Conservation (phyloP, 1,139 yeast species). For the Blastobotrys arbuscula region DNA sequence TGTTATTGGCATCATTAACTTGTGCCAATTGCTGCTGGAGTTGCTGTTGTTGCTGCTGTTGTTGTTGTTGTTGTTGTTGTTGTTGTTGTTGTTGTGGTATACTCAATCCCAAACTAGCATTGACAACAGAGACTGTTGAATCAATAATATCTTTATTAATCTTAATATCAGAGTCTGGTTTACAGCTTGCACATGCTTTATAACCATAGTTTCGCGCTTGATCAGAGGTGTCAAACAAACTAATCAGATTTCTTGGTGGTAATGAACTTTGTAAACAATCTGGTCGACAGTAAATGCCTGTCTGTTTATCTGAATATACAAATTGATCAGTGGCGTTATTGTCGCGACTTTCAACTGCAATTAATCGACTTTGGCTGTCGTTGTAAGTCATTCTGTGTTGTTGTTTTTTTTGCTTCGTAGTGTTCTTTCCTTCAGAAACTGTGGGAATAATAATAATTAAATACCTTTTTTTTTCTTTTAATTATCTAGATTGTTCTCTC, state of each 20-base stretch:
- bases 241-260: conserved; percentile 2
- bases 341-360: conserved; percentile 9
- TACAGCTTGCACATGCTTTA: conserved; percentile 50
- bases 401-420: not conserved
- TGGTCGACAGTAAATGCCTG: conserved; percentile 52
- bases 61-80: not conserved
- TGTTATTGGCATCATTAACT: conserved; percentile 16
- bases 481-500: too few relatives aligned
- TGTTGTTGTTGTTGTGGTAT: conserved; percentile 30
- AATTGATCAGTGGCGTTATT: conserved; percentile 4
- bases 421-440: too few relatives aligned
- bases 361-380: conserved; percentile 5
- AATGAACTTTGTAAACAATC: conserved; percentile 39
- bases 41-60: not conserved
- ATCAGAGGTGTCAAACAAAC: conserved; percentile 36
- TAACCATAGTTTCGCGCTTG: conserved; percentile 46
- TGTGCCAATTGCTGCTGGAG: not conserved
- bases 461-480: too few relatives aligned
- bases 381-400: not conserved
- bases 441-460: too few relatives aligned
- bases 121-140: conserved; percentile 53
- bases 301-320: conserved; percentile 11
- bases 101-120: conserved; percentile 52
- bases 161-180: conserved; percentile 32
- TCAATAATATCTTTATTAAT: conserved; percentile 50